Base-by-base conservation (phyloP, 2,329 filamentous ascomycete species). In the Diaporthe australafricana region DNA sequence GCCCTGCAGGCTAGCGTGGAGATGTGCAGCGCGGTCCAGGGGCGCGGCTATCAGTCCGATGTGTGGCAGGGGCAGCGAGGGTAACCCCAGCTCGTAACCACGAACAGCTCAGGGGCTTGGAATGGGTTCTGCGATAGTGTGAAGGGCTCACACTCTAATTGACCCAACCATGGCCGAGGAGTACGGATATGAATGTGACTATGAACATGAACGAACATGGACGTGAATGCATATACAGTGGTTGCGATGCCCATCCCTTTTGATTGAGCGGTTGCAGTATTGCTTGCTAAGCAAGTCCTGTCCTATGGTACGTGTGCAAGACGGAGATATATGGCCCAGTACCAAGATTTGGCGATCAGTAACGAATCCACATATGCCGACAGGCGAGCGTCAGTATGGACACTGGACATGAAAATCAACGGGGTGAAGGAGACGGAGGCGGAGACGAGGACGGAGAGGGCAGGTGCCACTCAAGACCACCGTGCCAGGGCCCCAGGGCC, bases 261-360 rank as follows among this genome's bases (percentile, higher is more conserved):
- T 57, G 25, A 14, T 25, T 40, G 35, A 32, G 27, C 16, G 35
- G 53, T 27, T 17, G 22, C 55, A 42, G 60, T 47, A 27, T 25
- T 38, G 42, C 27, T 5, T 35, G 32, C 32, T 35, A 35, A 35
- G 32, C 32, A 35, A 9, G 20, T 27, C 17, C 42, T 17, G 12
- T 25, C 30, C n/a, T 17, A 12, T 22, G 42, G 60, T 35, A 27
- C 30, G 32, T 7, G 1, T 65, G 3, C n/a, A 45, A 65, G 30
- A 65, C 45, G 45, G 60, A 50, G 32, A 65, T 38, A 45, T 38
- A 30, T 65, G 60, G 30, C 32, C 35, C 42, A 50, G 60, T 50
- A 65, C 60, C 60, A 50, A 50, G 60, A 65, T 65, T 50, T 65
- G 60, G 16, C 45, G 42, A 65, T 50, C 60, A 65, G 42, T 65